Percentiles rank a stretch among this genome's conserved stretches.
Conservation (phyloP, 2,329 filamentous ascomycete species). For the Pezicula radicicola region DNA sequence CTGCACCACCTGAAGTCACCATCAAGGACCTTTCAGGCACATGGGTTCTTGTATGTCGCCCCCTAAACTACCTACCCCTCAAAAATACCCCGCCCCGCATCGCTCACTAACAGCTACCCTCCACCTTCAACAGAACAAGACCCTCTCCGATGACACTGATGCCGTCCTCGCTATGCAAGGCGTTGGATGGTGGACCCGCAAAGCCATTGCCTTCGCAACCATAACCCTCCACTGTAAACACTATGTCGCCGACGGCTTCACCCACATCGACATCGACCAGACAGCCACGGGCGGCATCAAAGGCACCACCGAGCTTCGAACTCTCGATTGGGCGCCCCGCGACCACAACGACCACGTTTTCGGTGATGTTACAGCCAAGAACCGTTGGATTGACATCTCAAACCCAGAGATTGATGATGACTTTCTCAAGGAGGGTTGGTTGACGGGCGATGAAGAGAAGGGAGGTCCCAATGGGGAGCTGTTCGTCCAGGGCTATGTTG, state of each 20-base stretch:
- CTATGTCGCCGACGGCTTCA: slow-evolving; percentile 36
- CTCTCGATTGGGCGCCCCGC: slow-evolving; percentile 50
- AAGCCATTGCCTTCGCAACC: slow-evolving; percentile 55
- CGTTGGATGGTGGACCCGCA: slow-evolving; percentile 55
- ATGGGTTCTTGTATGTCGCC: slow-evolving; percentile 45
- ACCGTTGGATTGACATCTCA: slow-evolving; percentile 34
- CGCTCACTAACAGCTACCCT: not conserved
- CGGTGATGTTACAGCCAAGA: slow-evolving; percentile 50
- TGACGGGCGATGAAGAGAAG: slow-evolving; percentile 39
- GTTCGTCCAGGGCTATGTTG: slow-evolving; percentile 46
- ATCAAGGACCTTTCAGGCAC: slow-evolving; percentile 49
- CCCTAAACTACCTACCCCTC: not conserved
- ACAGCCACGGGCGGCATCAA: slow-evolving; percentile 59
- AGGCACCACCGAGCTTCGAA: slow-evolving; percentile 54
- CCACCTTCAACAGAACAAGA: slow-evolving; percentile 49
- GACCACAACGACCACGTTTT: slow-evolving; percentile 61
- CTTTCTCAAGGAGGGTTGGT: slow-evolving; percentile 45
- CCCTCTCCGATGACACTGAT: slow-evolving; percentile 55
- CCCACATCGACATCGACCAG: slow-evolving; percentile 58
- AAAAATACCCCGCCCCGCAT: not conserved
- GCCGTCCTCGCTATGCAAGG: slow-evolving; percentile 57
- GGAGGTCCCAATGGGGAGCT: slow-evolving; percentile 37
- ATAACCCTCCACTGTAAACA: slow-evolving; percentile 45
- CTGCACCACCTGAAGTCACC: slow-evolving; percentile 49
- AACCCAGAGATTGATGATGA: slow-evolving; percentile 33